Evolutionary conservation across 495 filamentous ascomycete species (phyloP).

Genomic region (Neurospora sp.): DNA sequence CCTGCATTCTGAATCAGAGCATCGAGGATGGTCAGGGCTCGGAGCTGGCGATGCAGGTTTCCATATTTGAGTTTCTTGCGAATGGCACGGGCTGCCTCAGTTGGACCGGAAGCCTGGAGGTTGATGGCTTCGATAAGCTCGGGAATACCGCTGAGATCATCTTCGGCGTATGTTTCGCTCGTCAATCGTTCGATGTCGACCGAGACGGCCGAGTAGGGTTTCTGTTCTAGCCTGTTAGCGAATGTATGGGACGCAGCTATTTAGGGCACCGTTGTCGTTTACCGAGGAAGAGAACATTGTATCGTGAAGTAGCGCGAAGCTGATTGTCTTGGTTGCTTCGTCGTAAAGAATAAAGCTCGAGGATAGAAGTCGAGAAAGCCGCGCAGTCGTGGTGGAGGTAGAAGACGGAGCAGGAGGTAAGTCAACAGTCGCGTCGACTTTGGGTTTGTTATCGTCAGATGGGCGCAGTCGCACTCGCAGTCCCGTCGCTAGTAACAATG

Average conservation of each 20-base stretch:
- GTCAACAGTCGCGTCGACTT: background rate
- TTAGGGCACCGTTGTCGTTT: background rate
- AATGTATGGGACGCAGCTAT: background rate
- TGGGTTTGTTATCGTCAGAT: background rate
- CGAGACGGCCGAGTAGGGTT: constrained; percentile 88
- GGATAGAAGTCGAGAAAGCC: background rate
- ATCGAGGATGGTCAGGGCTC: constrained; percentile 84
- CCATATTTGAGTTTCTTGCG: constrained; percentile 99
- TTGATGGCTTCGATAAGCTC: constrained; percentile 90
- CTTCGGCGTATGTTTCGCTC: constrained; percentile 76
- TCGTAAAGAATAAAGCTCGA: background rate
- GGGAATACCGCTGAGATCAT: constrained; percentile 84
- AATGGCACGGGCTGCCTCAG: constrained; percentile 83
- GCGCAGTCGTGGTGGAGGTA: background rate
- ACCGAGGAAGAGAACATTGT: background rate
- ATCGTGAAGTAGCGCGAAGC: background rate
- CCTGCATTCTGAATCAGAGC: constrained; percentile 92
- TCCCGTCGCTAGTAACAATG: background rate
- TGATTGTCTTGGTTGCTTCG: background rate
- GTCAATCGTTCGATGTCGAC: constrained; percentile 90
- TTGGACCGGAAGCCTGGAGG: constrained; percentile 77
- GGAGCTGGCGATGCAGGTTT: constrained; percentile 79
- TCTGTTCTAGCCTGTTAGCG: constrained; percentile 47
- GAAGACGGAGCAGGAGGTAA: background rate
- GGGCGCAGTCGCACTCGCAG: background rate